These are phyloP conservation scores for Dovyalis caffra DNA, from an alignment of 345 rosid species.

Conservation along the genomic window DNA sequence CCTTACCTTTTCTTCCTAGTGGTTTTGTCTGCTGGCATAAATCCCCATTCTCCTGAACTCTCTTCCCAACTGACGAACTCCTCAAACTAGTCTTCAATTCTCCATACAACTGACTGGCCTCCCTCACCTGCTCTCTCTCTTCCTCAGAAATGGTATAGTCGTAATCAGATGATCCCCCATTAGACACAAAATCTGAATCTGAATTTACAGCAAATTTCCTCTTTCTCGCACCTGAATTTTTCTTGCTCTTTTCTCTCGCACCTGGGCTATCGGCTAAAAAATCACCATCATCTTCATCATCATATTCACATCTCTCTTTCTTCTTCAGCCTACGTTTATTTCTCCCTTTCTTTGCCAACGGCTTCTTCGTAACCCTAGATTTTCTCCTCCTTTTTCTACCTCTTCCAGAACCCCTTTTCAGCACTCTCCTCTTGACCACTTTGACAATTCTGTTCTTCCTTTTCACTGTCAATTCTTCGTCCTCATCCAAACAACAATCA, in stretches of 20 bases:
- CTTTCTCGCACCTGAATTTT: constrained; percentile 33
- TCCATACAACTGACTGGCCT: constrained; percentile 50
- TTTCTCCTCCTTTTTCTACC: constrained; percentile 45
- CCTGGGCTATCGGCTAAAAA: constrained; percentile 39
- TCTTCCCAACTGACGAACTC: constrained; percentile 47
- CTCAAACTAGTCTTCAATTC: constrained; percentile 48
- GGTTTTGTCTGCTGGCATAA: constrained; percentile 41
- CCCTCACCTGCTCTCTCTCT: constrained; percentile 88
- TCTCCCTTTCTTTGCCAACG: constrained; percentile 41
- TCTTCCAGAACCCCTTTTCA: constrained; percentile 35
- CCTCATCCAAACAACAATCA: constrained; percentile 58
- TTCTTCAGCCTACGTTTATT: constrained; percentile 39
- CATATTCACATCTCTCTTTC: constrained; percentile 45
- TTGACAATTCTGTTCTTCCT: constrained; percentile 37
- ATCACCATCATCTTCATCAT: constrained; percentile 45
- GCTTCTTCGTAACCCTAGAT: constrained; percentile 36
- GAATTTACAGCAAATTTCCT: constrained; percentile 49
- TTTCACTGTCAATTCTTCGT: constrained; percentile 38
- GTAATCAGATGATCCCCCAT: constrained; percentile 66
- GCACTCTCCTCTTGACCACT: constrained; percentile 32
- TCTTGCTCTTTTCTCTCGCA: constrained; percentile 44
- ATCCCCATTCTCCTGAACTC: constrained; percentile 41
- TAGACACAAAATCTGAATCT: constrained; percentile 65
- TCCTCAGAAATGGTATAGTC: constrained; percentile 93
- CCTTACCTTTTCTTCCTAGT: constrained; percentile 58